Percentiles rank a stretch among this genome's conserved stretches.
These are phyloP conservation scores for Penicillium sp. DNA, from an alignment of 2,329 filamentous ascomycete genomes.

Conservation along the genomic window DNA sequence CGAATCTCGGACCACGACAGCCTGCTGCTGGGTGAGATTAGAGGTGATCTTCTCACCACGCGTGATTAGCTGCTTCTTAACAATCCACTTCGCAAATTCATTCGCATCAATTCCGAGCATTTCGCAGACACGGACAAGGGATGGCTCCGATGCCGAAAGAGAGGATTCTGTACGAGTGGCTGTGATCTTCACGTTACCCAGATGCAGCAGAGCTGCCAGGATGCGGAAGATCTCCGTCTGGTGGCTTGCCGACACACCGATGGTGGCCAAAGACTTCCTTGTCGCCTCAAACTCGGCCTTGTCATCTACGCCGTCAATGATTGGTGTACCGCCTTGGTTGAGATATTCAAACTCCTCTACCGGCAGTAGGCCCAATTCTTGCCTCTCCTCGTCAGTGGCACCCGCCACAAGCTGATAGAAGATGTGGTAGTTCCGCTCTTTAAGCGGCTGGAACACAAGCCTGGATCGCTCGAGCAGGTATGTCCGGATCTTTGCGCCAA, in stretches of 20 bases:
- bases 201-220: constrained; percentile 85
- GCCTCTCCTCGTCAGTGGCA: constrained; percentile 78
- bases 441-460: constrained; percentile 94
- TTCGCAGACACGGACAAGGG: constrained; percentile 76
- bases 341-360: constrained; percentile 94
- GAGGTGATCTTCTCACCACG: constrained; percentile 97
- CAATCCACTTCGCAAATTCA: constrained; percentile 95
- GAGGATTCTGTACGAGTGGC: constrained; percentile 87
- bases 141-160: constrained; percentile 77
- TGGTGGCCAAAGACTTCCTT: constrained; percentile 80
- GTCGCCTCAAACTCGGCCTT: constrained; percentile 91
- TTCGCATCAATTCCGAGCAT: constrained; percentile 84
- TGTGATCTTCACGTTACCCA: constrained; percentile 95
- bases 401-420: constrained; percentile 97
- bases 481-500: constrained; percentile 94
- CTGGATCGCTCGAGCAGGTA: constrained; percentile 94
- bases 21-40: constrained; percentile 90
- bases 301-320: constrained; percentile 93
- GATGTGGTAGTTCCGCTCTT: constrained; percentile 98
- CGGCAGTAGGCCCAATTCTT: constrained; percentile 76
- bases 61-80: constrained; percentile 97
- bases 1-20: constrained; percentile 90
- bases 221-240: constrained; percentile 88
- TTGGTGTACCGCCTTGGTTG: constrained; percentile 89
- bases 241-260: constrained; percentile 74